phyloP scores from a whole-genome alignment of 2,329 filamentous ascomycete genomes.

The Colletotrichum endophyticum region DNA sequence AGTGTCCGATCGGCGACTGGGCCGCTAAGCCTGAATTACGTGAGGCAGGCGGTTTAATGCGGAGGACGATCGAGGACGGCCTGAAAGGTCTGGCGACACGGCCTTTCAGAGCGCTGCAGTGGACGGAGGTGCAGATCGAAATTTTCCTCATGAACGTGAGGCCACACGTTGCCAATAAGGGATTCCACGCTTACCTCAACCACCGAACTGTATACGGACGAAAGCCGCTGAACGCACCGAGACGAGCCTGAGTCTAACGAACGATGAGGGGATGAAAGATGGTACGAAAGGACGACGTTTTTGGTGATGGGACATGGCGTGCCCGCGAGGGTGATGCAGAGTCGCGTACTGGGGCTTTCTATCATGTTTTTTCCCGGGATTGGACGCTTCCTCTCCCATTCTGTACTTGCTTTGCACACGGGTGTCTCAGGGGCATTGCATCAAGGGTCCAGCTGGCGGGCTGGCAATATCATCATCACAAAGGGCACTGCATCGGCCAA shows the following conservation, averaged over 20 bases:
- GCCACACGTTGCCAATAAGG: constrained; percentile 39
- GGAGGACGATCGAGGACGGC: constrained; percentile 45
- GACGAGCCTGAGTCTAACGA: not conserved
- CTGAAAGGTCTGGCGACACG: constrained; percentile 41
- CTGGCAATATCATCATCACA: constrained; percentile 8
- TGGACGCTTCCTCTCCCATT: not conserved
- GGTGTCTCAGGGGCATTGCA: constrained; percentile 12
- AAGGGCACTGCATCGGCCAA: constrained; percentile 1
- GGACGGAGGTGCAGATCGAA: constrained; percentile 46
- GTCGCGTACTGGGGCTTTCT: not conserved
- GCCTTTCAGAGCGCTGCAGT: constrained; percentile 42
- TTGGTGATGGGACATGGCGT: not conserved
- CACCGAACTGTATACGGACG: constrained; percentile 42
- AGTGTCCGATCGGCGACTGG: constrained; percentile 56
- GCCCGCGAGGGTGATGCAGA: not conserved
- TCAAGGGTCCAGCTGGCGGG: not conserved
- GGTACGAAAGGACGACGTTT: not conserved
- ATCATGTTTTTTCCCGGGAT: not conserved
- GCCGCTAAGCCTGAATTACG: constrained; percentile 39
- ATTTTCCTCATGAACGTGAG: constrained; percentile 48
- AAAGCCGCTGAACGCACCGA: constrained; percentile 34
- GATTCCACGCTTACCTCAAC: constrained; percentile 43
- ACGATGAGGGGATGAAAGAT: not conserved
- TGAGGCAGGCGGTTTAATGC: constrained; percentile 47
- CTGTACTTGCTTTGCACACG: not conserved